Base-by-base conservation (phyloP, 2,329 filamentous ascomycete species). In the Penicillium sp. region DNA sequence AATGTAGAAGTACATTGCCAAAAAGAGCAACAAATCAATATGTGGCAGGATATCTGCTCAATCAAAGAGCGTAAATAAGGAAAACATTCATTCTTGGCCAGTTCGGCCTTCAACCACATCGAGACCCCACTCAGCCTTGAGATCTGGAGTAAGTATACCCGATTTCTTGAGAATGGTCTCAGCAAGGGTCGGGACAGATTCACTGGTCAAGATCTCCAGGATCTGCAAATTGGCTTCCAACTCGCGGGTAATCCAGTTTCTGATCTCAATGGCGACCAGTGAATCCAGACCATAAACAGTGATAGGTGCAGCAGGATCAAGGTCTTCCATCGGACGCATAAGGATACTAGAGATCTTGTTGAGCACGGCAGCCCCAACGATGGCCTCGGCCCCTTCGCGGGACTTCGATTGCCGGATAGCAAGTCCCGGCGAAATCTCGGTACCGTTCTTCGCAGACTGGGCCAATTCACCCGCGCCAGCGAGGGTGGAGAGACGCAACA, bases 191-290 rank as follows among this genome's bases (percentile, higher is more conserved):
- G 37, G 50, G 3, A 70, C 39, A 1, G 67, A 66, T 13, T 61
- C 57, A 39, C 61, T 61, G 2, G 62, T 60, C 20, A 71, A 49
- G 32, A 71, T 63, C 31, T 70, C 68, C 22, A 72, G 56, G 3
- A 72, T 60, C 43, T 66, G 63, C 32, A 66, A 47, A 37, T 61
- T 62, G 3, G 63, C 59, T 35, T 66, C 53, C 35, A 66, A 38
- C 50, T 69, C 61, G 9, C 62, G 56, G 1, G 59, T 53, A 18
- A 71, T 63, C 68, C 66, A 72, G 20, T 66, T 67, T 43, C 66
- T 48, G n/a, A 72, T 59, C 48, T 72, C 69, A 50, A 72, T 65
- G 0, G 68, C 69, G 20, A 66, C 60, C 11, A 71, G 54, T 16
- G 68, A 71, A 34, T 72, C 69, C 32, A 69, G 37, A 2, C 69